Conservation (phyloP, 2,329 filamentous ascomycete species). For the Aspergillus pseudonomiae region DNA sequence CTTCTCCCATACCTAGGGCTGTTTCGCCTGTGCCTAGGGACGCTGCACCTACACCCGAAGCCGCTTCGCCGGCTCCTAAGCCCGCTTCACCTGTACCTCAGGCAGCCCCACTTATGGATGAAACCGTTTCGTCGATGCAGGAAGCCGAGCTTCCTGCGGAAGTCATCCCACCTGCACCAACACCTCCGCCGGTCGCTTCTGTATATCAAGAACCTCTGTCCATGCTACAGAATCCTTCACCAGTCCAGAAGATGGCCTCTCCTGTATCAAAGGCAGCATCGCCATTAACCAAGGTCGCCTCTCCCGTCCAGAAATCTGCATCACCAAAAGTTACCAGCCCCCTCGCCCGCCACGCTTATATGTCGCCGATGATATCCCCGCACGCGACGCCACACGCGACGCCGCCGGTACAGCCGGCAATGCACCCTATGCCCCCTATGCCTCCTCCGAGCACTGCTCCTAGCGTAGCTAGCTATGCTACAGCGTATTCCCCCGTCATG, state of each 20-base stretch:
- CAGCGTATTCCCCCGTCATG: conserved; percentile 41
- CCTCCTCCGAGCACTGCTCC: conserved; percentile 8
- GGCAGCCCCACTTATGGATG: conserved; percentile 3
- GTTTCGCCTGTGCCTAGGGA: conserved; percentile 4
- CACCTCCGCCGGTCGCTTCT: conserved; percentile 12
- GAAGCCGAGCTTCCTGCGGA: conserved; percentile 5
- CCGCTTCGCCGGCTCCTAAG: conserved; percentile 3
- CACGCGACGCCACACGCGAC: conserved; percentile 32
- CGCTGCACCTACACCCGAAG: conserved; percentile 4
- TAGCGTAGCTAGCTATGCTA: conserved; percentile 24
- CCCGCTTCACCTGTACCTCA: conserved; percentile 8
- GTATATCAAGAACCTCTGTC: conserved; percentile 17
- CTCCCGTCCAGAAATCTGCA: conserved; percentile 27
- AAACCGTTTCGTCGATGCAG: neutral
- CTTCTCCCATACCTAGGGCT: conserved; percentile 12
- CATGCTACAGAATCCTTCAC: conserved; percentile 10
- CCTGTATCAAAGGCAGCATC: conserved; percentile 18
- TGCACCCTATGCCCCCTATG: conserved; percentile 25
- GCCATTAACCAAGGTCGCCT: conserved; percentile 20
- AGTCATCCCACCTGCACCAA: conserved; percentile 5
- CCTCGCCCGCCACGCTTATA: conserved; percentile 38
- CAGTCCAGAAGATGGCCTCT: conserved; percentile 15
- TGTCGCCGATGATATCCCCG: conserved; percentile 40
- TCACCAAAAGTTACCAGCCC: conserved; percentile 41
- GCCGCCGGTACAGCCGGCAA: conserved; percentile 24